phyloP scores from a whole-genome alignment of 1,284 basidiomycete species.

The Apiotrichum veenhuisii region DNA sequence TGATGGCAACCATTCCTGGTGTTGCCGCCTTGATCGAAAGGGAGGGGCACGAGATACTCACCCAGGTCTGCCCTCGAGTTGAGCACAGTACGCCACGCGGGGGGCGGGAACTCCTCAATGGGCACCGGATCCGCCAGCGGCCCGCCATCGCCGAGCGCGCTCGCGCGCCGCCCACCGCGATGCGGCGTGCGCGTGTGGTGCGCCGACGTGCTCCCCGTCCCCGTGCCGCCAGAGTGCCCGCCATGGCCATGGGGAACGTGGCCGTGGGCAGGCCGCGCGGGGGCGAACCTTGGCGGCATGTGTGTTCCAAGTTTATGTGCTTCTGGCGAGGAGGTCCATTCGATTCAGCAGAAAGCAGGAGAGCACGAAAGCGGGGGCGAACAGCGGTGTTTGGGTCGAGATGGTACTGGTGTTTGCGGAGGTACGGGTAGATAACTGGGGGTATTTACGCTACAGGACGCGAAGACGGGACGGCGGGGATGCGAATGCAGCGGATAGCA shows the following conservation, averaged over 20 bases:
- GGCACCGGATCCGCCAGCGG: conserved; percentile 27
- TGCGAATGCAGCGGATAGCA: too few relatives aligned
- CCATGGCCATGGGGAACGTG: conserved; percentile 7
- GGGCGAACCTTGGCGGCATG: conserved; percentile 12
- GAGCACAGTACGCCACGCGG: conserved; percentile 44
- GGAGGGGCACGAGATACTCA: too few relatives aligned
- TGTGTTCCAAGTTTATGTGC: background rate
- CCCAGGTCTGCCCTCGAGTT: conserved; percentile 45
- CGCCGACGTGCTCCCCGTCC: background rate
- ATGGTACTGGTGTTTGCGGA: background rate
- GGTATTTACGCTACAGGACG: too few relatives aligned
- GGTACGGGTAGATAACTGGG: too few relatives aligned
- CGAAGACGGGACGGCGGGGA: too few relatives aligned
- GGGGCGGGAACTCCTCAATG: conserved; percentile 45
- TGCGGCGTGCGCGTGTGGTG: background rate
- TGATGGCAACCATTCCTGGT: too few relatives aligned
- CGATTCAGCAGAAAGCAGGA: too few relatives aligned
- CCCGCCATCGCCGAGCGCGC: conserved; percentile 10
- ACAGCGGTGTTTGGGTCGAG: too few relatives aligned
- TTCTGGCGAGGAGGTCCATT: background rate
- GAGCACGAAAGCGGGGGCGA: too few relatives aligned
- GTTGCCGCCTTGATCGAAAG: too few relatives aligned
- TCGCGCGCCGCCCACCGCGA: conserved; percentile 10
- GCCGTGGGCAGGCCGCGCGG: conserved; percentile 6
- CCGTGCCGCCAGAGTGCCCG: conserved; percentile 1